phyloP scores from a whole-genome alignment of 176 grass and related monocot species.

The Musa acuminata region DNA sequence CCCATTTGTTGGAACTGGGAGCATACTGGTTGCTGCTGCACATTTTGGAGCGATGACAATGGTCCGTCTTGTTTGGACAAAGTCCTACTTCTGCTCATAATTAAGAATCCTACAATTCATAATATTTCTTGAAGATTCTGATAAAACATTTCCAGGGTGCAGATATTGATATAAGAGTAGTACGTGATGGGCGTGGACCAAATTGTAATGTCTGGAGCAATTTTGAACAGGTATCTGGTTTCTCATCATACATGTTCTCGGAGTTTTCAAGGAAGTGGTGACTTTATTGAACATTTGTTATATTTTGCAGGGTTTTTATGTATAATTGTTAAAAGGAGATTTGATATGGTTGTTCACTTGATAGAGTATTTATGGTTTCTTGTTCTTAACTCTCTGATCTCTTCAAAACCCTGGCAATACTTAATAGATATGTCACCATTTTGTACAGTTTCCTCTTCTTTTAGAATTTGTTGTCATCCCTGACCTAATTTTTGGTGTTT shows the following conservation, averaged over 20 bases:
- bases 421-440: background rate
- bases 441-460: too few species aligned
- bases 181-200: constrained; percentile 82
- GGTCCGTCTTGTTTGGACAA: constrained; percentile 36
- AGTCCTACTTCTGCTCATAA: background rate
- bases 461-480: too few species aligned
- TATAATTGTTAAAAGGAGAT: background rate
- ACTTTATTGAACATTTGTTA: too few species aligned
- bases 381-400: background rate
- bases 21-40: constrained; percentile 82
- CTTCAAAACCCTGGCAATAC: background rate
- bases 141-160: constrained; percentile 67
- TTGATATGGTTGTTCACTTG: background rate
- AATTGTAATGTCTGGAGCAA: constrained; percentile 98
- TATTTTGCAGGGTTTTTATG: background rate
- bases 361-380: background rate
- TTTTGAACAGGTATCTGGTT: constrained; percentile 72
- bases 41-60: constrained; percentile 99
- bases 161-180: constrained; percentile 99
- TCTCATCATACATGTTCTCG: too few species aligned
- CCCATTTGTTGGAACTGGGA: constrained; percentile 90
- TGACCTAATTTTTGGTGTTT: too few species aligned
- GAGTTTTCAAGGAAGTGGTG: too few species aligned
- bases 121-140: constrained; percentile 24
- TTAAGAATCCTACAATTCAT: background rate